Evolutionary conservation across 2,329 filamentous ascomycete species (phyloP).

Genomic region (Verticillium longisporum): DNA sequence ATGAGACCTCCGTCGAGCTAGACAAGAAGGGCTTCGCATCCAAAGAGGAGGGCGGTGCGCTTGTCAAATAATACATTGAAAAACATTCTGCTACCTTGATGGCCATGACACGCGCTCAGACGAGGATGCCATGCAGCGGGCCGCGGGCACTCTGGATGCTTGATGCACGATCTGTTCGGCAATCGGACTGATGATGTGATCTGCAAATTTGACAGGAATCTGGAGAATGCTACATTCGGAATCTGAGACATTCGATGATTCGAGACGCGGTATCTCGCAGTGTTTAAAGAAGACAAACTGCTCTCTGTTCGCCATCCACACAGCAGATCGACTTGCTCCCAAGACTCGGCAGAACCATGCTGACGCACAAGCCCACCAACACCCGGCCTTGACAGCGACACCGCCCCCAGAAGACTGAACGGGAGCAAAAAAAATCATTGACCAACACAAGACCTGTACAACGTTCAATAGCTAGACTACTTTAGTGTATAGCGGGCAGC

Average conservation of each 20-base stretch:
- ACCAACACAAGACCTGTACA: not conserved
- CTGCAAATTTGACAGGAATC: not conserved
- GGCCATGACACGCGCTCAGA: not conserved
- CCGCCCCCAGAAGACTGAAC: not conserved
- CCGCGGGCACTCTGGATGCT: not conserved
- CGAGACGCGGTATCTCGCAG: not conserved
- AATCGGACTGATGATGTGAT: not conserved
- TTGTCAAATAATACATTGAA: not conserved
- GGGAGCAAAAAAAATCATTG: not conserved
- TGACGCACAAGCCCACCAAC: too few species aligned
- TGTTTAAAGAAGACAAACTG: too few species aligned
- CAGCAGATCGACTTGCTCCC: too few species aligned
- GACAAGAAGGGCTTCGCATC: constrained; percentile 48
- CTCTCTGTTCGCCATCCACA: too few species aligned
- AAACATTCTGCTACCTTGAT: not conserved
- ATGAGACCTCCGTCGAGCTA: constrained; percentile 39
- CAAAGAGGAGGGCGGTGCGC: not conserved
- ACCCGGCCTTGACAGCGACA: too few species aligned
- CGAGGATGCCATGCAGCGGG: not conserved
- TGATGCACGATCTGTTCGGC: not conserved
- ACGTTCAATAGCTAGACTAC: not conserved
- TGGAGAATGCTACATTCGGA: not conserved
- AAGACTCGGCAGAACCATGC: too few species aligned
- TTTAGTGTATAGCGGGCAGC: not conserved
- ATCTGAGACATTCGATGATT: not conserved